These are phyloP conservation scores for Sporisorium exsertum DNA, from an alignment of 1,284 basidiomycete species.

Conservation along the genomic window DNA sequence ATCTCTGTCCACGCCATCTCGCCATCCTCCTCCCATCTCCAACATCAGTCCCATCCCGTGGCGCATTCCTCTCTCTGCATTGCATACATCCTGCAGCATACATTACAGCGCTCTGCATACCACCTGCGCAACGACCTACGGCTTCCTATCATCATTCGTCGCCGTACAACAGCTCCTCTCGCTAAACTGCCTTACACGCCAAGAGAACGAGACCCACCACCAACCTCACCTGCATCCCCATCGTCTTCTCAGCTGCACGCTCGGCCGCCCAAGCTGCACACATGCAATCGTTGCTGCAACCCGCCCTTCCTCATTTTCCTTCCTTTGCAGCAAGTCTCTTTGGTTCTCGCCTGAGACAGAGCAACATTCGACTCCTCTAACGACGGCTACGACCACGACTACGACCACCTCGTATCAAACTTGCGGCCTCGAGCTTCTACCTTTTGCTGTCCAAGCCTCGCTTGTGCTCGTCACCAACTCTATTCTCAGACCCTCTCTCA, in stretches of 20 bases:
- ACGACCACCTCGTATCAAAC: no score
- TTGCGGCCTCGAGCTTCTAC: constrained; percentile 1
- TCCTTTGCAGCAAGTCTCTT: constrained; percentile 30
- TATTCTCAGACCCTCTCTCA: constrained; percentile 38
- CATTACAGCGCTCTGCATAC: not conserved
- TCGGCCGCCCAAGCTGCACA: constrained; percentile 12
- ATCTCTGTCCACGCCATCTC: not conserved
- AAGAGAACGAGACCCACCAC: not conserved
- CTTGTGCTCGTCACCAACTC: constrained; percentile 37
- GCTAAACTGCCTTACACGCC: not conserved
- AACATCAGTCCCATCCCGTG: not conserved
- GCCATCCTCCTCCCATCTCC: not conserved
- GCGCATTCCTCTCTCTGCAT: constrained; percentile 11
- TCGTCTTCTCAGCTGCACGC: not conserved
- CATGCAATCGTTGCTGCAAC: constrained; percentile 18
- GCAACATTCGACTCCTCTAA: not conserved
- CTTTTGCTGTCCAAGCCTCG: constrained; percentile 34
- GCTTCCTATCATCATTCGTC: not conserved
- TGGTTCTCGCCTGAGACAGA: not conserved
- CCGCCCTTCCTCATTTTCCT: constrained; percentile 15
- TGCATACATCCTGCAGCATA: not conserved
- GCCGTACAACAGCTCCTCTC: not conserved
- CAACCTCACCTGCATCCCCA: not conserved
- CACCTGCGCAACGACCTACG: not conserved
- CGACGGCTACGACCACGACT: not conserved